Evolutionary conservation across 345 rosid genomes (phyloP), one percentile per base, ranked within the genome.

Genomic region (Luvunga scandens): DNA sequence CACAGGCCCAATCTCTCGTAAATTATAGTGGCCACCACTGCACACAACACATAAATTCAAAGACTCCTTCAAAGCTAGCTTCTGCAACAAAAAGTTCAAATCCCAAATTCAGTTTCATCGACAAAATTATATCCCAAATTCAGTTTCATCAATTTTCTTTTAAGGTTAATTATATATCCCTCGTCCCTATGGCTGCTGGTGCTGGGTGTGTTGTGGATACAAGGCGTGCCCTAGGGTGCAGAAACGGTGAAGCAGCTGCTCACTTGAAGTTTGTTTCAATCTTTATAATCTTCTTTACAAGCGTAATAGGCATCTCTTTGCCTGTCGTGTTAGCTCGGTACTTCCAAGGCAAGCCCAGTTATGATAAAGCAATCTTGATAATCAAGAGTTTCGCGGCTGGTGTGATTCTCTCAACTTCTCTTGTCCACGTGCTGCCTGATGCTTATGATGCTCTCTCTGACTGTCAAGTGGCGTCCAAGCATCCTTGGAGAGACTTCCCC

Each of bases 361-460:
- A 95, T 84, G 96, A 91, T 72, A 89, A 87, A 80, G 90, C 95
- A 13, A 80, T 88, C 27, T 89, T 93, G 4, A 33, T 88, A 3
- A 89, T 95, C 66, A 95, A 95, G 83, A 92, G 98, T 85, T 95
- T 95, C 86, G 99, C 98, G 34, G 98, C 99, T 69, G 99, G 99
- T 1, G 99, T 95, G 2, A 93, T 95, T 60, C 93, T 95, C 76
- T 93, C 99, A 24, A 95, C 99, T 18, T 93, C 99, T 12, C 82
- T 95, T 0, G 98, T 95, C 77, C 99, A 95, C 79, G 98, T 93
- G 18, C 94, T 92, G 61, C 98, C 99, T 5, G 98, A 93, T 22
- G 99, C 98, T 25, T 95, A 79, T 78, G 88, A 38, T 42, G 86
- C 99, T 9, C 90, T 93, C 61, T 78, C 90, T 31, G 94, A 95